Evolutionary conservation across 257 asterid genomes (phyloP).

Genomic region (Mitragyna speciosa): DNA sequence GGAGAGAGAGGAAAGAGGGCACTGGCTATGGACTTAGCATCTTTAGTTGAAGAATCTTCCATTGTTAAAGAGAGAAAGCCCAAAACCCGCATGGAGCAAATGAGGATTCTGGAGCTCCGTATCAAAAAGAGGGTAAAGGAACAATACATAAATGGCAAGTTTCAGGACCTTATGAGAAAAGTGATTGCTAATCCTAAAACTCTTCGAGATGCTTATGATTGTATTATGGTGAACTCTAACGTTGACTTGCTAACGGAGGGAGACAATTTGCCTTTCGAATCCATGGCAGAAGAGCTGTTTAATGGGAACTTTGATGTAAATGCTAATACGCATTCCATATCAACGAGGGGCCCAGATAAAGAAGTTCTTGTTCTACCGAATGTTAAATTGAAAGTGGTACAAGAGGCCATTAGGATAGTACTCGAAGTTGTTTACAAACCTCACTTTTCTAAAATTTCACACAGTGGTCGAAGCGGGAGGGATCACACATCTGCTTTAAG

Average conservation of each 20-base stretch:
- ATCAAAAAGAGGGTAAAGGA: constrained; percentile 86
- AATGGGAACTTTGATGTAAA: constrained; percentile 59
- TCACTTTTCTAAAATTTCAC: constrained; percentile 83
- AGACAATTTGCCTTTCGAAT: constrained; percentile 56
- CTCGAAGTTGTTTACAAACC: constrained; percentile 83
- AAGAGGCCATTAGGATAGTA: constrained; percentile 78
- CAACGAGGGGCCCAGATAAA: constrained; percentile 62
- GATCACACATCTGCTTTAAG: constrained; percentile 81
- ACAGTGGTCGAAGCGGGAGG: constrained; percentile 80
- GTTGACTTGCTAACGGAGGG: constrained; percentile 46
- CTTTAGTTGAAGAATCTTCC: constrained; percentile 68
- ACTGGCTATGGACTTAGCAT: constrained; percentile 74
- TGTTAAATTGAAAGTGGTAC: constrained; percentile 65
- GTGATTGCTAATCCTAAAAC: constrained; percentile 75
- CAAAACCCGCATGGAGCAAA: constrained; percentile 46
- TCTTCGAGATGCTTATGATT: constrained; percentile 75
- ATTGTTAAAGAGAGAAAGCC: constrained; percentile 39
- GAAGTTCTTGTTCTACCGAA: constrained; percentile 67
- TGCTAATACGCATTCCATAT: constrained; percentile 57
- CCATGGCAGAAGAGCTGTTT: constrained; percentile 71
- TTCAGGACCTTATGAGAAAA: constrained; percentile 55
- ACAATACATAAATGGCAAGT: constrained; percentile 67
- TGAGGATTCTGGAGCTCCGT: constrained; percentile 64
- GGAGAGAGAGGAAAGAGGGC: constrained; percentile 31
- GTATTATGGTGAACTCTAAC: constrained; percentile 59